Base-by-base conservation (phyloP, 441 rosid genomes). In the Euphorbia neoarborescens region DNA sequence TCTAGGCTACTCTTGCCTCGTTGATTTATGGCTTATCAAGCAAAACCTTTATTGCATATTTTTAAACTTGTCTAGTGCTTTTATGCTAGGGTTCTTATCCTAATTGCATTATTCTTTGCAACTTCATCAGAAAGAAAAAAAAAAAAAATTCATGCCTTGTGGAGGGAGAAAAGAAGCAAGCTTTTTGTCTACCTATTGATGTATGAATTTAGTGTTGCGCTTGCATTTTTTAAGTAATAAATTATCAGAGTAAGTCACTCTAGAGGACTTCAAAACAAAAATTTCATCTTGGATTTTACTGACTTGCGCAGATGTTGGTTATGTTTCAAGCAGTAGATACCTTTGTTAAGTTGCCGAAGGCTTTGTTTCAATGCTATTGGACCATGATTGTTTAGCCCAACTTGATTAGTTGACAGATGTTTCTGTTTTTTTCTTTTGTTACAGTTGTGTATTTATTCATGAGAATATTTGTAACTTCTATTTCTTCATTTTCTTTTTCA, bases 341-440 rank as follows among this genome's bases (percentile, higher is more conserved):
- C 34, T 60, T 59, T 27, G 61, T 57, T 12, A 14, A 57, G 40
- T 60, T 30, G 40, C 64, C 13, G 9, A 60, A 19, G 20, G 64
- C 28, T 32, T 32, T 1, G 11, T 15, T 27, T 59, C 38, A 28
- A 27, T 32, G 10, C 40, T 60, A 5, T 15, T 30, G 64, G 64
- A n/a, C 40, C 40, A 48, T 50, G 35, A 12, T 66, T 30, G 15
- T 34, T 51, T 67, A n/a, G n/a, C 30, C n/a, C 37, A 67, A n/a
- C 27, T 66, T 48, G 40, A 35, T 37, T 62, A 25, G 25, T 10
- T 58, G 35, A 27, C n/a, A 59, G 62, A 27, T 27, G 28, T 25
- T 32, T 65, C 59, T 61, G n/a, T 71, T 60, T 30, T 37, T 38
- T 19, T 54, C 28, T 11, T n/a, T 34, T 51, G 54, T 60, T 58